Evolutionary conservation across 139 green algal species (phyloP), one percentile per base, ranked within the genome.

Genomic region (Volvox reticuliferus): DNA sequence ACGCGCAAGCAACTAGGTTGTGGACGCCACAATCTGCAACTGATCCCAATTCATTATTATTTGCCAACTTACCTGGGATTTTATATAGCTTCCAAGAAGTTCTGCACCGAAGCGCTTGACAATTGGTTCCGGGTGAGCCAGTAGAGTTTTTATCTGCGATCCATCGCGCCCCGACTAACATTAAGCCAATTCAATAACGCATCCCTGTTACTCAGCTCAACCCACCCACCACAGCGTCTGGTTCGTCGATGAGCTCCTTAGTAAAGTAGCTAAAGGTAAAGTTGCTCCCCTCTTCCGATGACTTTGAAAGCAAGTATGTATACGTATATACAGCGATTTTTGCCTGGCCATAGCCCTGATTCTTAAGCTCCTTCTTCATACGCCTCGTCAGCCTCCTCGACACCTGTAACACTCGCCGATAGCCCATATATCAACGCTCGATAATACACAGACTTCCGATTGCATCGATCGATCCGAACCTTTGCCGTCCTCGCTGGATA

Each of bases 291-390:
- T 96, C 90, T 20, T 92, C 90, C 1, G 32, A 63, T 2, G 93
- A 88, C 78, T 85, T 82, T 1, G 83, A 79, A 55, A 96, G 88
- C 78, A 96, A 62, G 79, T 94, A 90, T 0, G 89, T 82, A 82
- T 95, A 96, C 0, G 95, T 91, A 62, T 95, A 71, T 35, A 96
- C 95, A 14, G 92, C 95, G 0, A 96, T 88, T 71, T 94, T 95
- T 9, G 94, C 93, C 32, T 94, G 87, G 6, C 95, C 94, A 62
- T 94, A 88, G 37, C 91, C 86, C 24, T 91, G 77, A 19, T 87
- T 75, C 12, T 32, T 26, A 21, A 96, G 84, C 5, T 89, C 88
- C 19, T 85, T 50, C 28, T 93, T 94, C 37, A 96, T 93, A 24
- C 91, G 88, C 14, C 93, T 67, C 28, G 89, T 95, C 24, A 96